Evolutionary conservation across 1,284 basidiomycete genomes (phyloP).

Genomic region (Termitomyces sp.): DNA sequence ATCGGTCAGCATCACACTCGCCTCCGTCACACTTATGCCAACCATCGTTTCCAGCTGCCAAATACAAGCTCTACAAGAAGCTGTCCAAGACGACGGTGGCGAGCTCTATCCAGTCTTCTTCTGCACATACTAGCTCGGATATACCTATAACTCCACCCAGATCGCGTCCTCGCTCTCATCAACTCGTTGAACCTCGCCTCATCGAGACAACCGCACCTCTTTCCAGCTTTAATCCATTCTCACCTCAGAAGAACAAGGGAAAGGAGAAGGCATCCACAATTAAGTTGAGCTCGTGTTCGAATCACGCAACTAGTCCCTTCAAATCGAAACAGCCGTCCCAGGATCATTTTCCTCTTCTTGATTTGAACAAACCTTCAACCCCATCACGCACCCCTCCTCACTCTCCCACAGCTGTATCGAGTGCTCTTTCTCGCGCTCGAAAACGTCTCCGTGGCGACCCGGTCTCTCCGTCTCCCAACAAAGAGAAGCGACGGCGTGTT

Average conservation of each 20-base stretch:
- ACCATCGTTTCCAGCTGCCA: conserved; percentile 51
- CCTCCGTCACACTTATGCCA: conserved; percentile 12
- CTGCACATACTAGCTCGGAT: conserved; percentile 25
- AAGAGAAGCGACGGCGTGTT: conserved; percentile 61
- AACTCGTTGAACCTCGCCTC: conserved; percentile 40
- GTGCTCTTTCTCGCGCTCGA: conserved; percentile 60
- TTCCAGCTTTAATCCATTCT: conserved; percentile 68
- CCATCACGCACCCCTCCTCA: conserved; percentile 18
- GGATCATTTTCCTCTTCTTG: conserved; percentile 32
- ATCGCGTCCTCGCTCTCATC: conserved; percentile 12
- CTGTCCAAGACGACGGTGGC: conserved; percentile 45
- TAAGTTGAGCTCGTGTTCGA: conserved; percentile 23
- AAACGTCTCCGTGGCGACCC: conserved; percentile 76
- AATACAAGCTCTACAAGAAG: conserved; percentile 80
- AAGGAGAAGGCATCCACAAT: conserved; percentile 24
- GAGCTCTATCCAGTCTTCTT: conserved; percentile 22
- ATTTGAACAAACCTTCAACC: conserved; percentile 21
- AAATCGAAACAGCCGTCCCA: conserved; percentile 33
- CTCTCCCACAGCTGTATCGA: conserved; percentile 23
- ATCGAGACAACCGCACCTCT: conserved; percentile 46
- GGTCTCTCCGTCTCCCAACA: conserved; percentile 74
- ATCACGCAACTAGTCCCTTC: conserved; percentile 51
- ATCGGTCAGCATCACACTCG: conserved; percentile 54
- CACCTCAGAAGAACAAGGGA: conserved; percentile 58
- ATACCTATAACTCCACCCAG: conserved; percentile 20